Base-by-base conservation (phyloP, 495 filamentous ascomycete genomes). In the Hyaloscypha hepaticicola region DNA sequence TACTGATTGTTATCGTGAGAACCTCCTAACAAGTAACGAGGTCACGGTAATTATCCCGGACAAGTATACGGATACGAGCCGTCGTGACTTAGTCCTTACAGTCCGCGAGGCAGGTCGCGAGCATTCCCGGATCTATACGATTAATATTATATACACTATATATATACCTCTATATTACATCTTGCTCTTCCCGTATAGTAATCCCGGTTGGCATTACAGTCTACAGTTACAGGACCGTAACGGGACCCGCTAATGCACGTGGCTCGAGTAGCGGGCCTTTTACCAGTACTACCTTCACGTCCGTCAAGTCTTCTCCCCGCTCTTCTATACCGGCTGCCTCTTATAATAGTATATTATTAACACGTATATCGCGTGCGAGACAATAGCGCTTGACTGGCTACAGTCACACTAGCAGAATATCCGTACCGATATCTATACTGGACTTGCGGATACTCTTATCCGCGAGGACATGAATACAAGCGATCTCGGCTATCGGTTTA, bases 341-440 rank as follows among this genome's bases (percentile, higher is more conserved):
- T 33, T 33, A 33, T 33, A 33, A 33, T 33, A 33, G 31, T 33
- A 33, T 33, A 33, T 33, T 33, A 41, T 70, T 26, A 41, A 70
- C 63, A 53, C 58, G 7, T 70, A 52, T 62, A 57, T 51, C 11
- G 29, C 55, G 21, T 57, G 21, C 49, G 33, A 68, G 27, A 21
- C 53, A 5, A 60, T 28, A 1, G 27, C 38, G 19, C 48, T 67
- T 19, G 29, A 60, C 24, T 70, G 34, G 64, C 22, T 70, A 3
- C 29, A 55, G 24, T 55, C 16, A 16, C 9, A 70, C 53, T 56
- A 70, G 31, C 8, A 61, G n/a, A 59, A 63, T 45, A 29, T 69
- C 41, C 45, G 45, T 22, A 58, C 58, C 3, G 58, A 69, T 52
- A 24, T 69, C 6, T 69, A 69, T 61, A 58, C 21, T 25, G 41